Percentiles rank a stretch among this genome's conserved stretches.
These are phyloP conservation scores for Orbilia brochopaga DNA, from an alignment of 2,329 filamentous ascomycete species.

Conservation along the genomic window DNA sequence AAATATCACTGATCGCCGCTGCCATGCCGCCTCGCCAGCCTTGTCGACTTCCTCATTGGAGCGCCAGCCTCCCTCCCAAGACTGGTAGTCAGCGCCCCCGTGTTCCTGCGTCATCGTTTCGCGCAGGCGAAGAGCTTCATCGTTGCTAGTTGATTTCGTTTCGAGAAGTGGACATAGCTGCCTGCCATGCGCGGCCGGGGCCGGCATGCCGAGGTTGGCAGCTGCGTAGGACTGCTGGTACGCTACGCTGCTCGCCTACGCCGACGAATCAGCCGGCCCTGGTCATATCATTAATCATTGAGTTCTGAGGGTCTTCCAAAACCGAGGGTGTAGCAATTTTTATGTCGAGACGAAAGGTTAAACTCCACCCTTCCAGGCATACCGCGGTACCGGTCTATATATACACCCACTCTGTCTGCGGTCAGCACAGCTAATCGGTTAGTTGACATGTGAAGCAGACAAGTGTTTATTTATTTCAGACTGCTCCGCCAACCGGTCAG, in stretches of 20 bases:
- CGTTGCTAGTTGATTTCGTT: slow-evolving; percentile 2
- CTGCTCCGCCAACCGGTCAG: neutral
- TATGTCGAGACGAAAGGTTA: slow-evolving; percentile 5
- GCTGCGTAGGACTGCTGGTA: slow-evolving; percentile 11
- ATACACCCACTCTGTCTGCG: slow-evolving; percentile 5
- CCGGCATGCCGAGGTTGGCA: slow-evolving; percentile 25
- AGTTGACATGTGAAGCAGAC: slow-evolving; percentile 12
- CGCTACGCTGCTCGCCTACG: neutral
- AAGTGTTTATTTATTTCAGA: slow-evolving; percentile 18
- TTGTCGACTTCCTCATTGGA: slow-evolving; percentile 17
- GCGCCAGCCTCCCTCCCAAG: slow-evolving; percentile 5
- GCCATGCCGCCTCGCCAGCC: slow-evolving; percentile 14
- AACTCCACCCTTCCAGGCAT: neutral
- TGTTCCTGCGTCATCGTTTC: slow-evolving; percentile 42
- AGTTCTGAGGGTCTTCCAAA: neutral
- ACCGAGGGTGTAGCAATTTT: slow-evolving; percentile 4
- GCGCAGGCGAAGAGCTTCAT: slow-evolving; percentile 18
- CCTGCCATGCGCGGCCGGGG: slow-evolving; percentile 17
- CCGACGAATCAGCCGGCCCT: neutral
- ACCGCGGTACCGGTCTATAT: neutral
- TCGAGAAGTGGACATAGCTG: slow-evolving; percentile 14
- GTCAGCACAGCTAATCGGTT: neutral
- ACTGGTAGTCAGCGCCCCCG: neutral
- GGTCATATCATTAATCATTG: neutral
- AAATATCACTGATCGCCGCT: no score